Base-by-base conservation (phyloP, 108 stramenopile genomes). In the Ochromonas danica region DNA sequence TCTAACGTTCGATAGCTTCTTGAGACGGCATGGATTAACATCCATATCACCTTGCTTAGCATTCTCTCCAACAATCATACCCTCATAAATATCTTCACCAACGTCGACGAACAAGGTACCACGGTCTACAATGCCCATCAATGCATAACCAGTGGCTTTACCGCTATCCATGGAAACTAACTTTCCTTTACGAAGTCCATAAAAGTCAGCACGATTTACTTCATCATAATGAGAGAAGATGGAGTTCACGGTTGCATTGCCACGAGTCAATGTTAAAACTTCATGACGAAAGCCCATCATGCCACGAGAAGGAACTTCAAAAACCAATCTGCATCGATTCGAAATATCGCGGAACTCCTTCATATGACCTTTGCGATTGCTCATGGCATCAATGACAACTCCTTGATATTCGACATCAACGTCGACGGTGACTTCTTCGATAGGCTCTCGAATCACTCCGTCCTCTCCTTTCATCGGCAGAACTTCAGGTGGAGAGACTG, bases 11-110 rank as follows among this genome's bases (percentile, higher is more conserved):
- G 72, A 30, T 33, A 75, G 38, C 40, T 75, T 75, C 31, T 75
- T 75, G 14, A 36, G 14, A 6, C 38, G 6, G 51, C 72, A 75
- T 14, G 72, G 72, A 75, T 75, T 75, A 33, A 75, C 72, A 57
- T 75, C 72, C 36, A 75, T 75, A 3, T 75, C 72, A 31, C 72
- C 72, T 14, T 17, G 17, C 31, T 60, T 75, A 27, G 72, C 14
- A 41, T 75, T 75, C 31, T 75, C 72, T 27, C 72, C 72, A 10
- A 75, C 25, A 10, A 97, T 91, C 96, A 97, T 96, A 42, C 93
- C 92, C 89, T 95, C 89, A 93, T 96, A 94, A 39, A 93, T 91
- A 27, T 95, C 93, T 40, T 90, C 90, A 51, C 86, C 84, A 6
- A 33, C 14, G 3, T 6, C 14, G 14, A 75, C 72, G 38, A 33